These are phyloP conservation scores for Funneliformis mosseae DNA, from an alignment of 192 early-diverging fungal genomes.

Conservation along the genomic window DNA sequence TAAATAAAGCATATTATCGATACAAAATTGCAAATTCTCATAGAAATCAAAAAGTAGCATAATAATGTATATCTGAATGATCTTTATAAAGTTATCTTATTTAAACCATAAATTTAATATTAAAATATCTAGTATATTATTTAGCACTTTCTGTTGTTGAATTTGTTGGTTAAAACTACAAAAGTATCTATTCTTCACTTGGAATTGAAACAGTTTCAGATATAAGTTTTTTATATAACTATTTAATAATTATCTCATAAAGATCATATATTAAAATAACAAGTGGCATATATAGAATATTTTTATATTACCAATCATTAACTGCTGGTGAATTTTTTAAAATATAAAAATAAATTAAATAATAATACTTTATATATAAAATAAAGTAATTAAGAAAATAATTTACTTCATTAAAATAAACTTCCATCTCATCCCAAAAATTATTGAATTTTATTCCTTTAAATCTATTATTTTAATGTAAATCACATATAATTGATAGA, in stretches of 20 bases:
- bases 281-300: not conserved
- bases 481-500: not conserved
- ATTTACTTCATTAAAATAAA: not conserved
- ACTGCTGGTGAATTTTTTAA: not conserved
- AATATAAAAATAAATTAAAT: not conserved
- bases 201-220: not conserved
- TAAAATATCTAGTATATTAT: not conserved
- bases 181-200: not conserved
- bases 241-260: not conserved
- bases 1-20: not conserved
- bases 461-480: not conserved
- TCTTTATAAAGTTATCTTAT: not conserved
- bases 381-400: not conserved
- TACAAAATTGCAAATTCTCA: slow-evolving; percentile 1
- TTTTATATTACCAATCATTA: not conserved
- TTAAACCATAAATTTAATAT: not conserved
- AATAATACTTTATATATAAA: not conserved
- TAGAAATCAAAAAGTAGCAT: not conserved
- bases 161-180: not conserved
- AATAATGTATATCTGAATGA: not conserved
- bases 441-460: not conserved
- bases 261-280: not conserved
- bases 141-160: not conserved
- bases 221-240: not conserved
- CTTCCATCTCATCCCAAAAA: not conserved